Evolutionary conservation across 2,329 filamentous ascomycete species (phyloP).

Genomic region (Trichothecium roseum): DNA sequence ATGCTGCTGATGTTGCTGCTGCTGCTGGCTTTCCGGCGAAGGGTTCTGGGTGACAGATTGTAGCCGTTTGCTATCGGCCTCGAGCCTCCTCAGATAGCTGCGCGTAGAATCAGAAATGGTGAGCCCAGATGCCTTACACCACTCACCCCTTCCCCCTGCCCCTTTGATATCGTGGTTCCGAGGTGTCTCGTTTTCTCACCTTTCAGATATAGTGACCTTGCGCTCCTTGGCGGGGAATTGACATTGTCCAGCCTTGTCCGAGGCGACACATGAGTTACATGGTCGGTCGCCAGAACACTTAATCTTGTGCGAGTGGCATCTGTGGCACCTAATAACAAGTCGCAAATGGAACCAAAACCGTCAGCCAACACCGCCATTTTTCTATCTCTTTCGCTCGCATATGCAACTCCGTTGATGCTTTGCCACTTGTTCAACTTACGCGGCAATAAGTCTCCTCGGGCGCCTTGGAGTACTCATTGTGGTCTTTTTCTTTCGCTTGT

Average conservation of each 20-base stretch:
- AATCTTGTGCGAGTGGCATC: conserved; percentile 34
- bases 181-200: too few relatives aligned
- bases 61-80: conserved; percentile 9
- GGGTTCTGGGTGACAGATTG: conserved; percentile 4
- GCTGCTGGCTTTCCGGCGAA: conserved; percentile 5
- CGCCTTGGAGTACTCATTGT: conserved; percentile 7
- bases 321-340: conserved; percentile 22
- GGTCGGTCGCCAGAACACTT: conserved; percentile 33
- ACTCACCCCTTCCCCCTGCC: too few relatives aligned
- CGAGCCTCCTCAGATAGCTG: conserved; percentile 9
- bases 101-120: not conserved
- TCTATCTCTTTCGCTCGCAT: too few relatives aligned
- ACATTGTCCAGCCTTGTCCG: conserved; percentile 25
- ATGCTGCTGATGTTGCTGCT: not conserved
- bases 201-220: conserved; percentile 23
- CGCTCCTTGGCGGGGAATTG: conserved; percentile 28
- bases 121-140: too few relatives aligned
- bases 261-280: conserved; percentile 26
- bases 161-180: too few relatives aligned
- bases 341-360: too few relatives aligned
- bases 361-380: too few relatives aligned
- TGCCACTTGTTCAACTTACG: too few relatives aligned
- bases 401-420: too few relatives aligned
- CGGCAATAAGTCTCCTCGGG: conserved; percentile 13
- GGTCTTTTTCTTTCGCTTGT: too few relatives aligned